Base-by-base conservation (phyloP, 1,139 yeast genomes). In the Kodamaea anthophila region DNA sequence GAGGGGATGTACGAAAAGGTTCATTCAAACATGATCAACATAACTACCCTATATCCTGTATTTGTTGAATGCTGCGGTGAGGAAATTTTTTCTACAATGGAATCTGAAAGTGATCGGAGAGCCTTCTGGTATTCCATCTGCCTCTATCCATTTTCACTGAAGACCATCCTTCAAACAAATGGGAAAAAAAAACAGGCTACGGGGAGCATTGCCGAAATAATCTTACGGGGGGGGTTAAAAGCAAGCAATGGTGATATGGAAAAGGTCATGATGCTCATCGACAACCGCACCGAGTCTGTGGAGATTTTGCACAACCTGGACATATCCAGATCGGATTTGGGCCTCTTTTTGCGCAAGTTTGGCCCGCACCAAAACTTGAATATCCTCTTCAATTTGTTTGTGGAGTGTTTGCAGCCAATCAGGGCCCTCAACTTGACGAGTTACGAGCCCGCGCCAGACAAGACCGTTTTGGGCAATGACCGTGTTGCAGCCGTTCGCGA, bases 201-300 rank as follows among this genome's bases (percentile, higher is more conserved):
- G n/a, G 20, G 43, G 4, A 51, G 47, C 21, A 51, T 51, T 7
- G 57, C 53, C 2, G 66, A 58, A 26, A 44, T 65, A 15, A 64
- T 83, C 3, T 52, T 84, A 21, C 69, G 76, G 40, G 87, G 83
- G 34, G 91, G 94, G 0, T 54, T 88, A 23, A 79, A 81, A 44
- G 65, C 78, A 34, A 76, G 87, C 10, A 70, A 72, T 31, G 53
- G 55, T 25, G 80, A 77, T 23, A 74, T 75, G 9, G 75, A 69
- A 4, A 54, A 65, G 9, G 70, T 76, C 2, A 51, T 74, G 1
- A 55, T 60, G 24, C 54, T 75, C 13, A 47, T 55, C 12, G 41
- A 40, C 11, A 35, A 49, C 19, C 31, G 46, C 11, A 39, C 36
- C 4, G 32, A 33, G 1, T 40, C 54, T 2, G 28, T 37, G 13